Percentiles rank a stretch among this genome's conserved stretches.
Evolutionary conservation across 1,284 basidiomycete genomes (phyloP).

Genomic region (Anthracocystis walkeri): DNA sequence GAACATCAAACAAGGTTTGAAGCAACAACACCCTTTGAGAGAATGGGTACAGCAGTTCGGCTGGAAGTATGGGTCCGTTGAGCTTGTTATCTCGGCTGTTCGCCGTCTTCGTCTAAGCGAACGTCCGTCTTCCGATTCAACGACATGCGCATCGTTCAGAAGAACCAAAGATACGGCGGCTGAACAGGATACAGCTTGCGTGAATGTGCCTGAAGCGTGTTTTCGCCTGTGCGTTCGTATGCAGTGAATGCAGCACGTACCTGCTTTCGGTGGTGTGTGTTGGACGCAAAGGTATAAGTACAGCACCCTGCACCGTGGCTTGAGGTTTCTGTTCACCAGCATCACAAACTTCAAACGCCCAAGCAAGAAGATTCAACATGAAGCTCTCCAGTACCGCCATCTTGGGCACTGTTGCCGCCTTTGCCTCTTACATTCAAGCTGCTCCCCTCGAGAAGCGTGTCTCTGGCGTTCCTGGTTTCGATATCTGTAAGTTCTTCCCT

Average conservation of each 20-base stretch:
- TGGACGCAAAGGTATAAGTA: constrained; percentile 11
- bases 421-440: constrained; percentile 9
- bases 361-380: constrained; percentile 14
- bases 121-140: constrained; percentile 18
- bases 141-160: constrained; percentile 1
- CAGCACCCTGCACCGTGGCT: neutral
- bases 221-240: neutral
- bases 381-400: constrained; percentile 24
- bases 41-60: neutral
- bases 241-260: neutral
- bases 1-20: too few species aligned
- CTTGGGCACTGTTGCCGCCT: constrained; percentile 15
- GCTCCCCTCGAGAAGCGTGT: constrained; percentile 49
- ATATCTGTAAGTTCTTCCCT: constrained; percentile 72
- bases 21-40: neutral
- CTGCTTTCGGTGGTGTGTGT: neutral
- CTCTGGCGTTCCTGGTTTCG: constrained; percentile 50
- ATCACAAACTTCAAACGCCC: neutral
- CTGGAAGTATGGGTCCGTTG: neutral
- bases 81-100: constrained; percentile 19
- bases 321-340: neutral
- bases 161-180: neutral
- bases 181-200: neutral
- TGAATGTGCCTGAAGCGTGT: neutral
- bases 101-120: neutral